Conservation (phyloP, 1,284 basidiomycete species). For the Trametes sp. region DNA sequence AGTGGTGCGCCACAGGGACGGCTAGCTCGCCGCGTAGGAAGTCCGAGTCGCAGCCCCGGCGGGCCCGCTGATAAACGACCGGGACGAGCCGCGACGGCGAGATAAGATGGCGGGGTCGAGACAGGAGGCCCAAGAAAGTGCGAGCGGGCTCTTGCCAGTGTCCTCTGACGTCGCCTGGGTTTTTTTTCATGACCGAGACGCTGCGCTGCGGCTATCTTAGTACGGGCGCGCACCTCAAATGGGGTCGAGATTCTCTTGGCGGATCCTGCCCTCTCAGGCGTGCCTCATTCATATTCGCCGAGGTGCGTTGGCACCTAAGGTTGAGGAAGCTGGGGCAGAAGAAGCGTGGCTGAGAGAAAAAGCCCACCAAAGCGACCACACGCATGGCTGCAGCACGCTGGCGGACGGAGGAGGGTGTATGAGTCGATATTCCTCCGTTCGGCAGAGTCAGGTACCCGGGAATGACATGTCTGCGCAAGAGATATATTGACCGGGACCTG, state of each 20-base stretch:
- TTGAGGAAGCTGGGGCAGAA: neutral
- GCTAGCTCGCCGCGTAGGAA: neutral
- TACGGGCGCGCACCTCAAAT: neutral
- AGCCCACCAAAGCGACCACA: neutral
- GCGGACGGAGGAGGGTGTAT: neutral
- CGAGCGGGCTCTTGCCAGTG: neutral
- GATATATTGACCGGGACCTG: too few species aligned
- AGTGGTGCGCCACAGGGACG: constrained; percentile 16
- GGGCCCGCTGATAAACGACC: neutral
- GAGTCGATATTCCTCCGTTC: neutral
- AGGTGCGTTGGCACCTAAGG: constrained; percentile 8
- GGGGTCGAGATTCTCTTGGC: neutral
- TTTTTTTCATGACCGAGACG: constrained; percentile 4
- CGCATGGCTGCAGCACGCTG: neutral
- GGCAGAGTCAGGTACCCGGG: constrained; percentile 10
- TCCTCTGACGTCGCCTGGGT: constrained; percentile 11
- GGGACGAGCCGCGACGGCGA: neutral
- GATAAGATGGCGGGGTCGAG: constrained; percentile 9
- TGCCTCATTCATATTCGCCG: neutral
- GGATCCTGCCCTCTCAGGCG: neutral
- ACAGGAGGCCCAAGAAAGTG: constrained; percentile 3
- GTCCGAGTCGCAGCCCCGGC: neutral
- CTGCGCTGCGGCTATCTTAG: constrained; percentile 4
- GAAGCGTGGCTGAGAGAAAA: constrained; percentile 4
- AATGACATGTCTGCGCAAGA: constrained; percentile 1